Percentiles rank a stretch among this genome's conserved stretches.
phyloP scores from a whole-genome alignment of 2,329 filamentous ascomycete genomes.

The Calonectria montana region DNA sequence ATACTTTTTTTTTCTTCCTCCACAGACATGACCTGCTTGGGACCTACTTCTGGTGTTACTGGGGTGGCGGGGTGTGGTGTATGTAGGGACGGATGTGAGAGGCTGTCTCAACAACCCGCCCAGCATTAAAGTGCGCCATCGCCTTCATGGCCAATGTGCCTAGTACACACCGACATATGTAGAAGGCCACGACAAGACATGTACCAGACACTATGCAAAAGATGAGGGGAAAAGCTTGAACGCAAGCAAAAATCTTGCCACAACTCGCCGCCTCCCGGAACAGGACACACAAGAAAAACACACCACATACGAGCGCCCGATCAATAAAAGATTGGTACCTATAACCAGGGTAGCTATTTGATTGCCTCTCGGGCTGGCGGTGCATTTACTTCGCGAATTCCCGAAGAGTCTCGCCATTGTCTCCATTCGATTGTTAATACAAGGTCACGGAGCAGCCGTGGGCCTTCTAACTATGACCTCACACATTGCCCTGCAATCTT shows the following conservation, averaged over 20 bases:
- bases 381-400: slow-evolving; percentile 22
- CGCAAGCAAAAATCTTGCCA: slow-evolving; percentile 17
- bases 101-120: slow-evolving; percentile 25
- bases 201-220: slow-evolving; percentile 5
- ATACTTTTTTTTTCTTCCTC: slow-evolving; percentile 20
- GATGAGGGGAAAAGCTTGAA: slow-evolving; percentile 11
- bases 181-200: not conserved
- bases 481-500: slow-evolving; percentile 22
- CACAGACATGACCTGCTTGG: slow-evolving; percentile 12
- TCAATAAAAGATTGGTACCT: slow-evolving; percentile 16
- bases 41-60: slow-evolving; percentile 25
- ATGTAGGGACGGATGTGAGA: slow-evolving; percentile 18
- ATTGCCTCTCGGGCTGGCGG: slow-evolving; percentile 10
- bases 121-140: slow-evolving; percentile 23
- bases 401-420: slow-evolving; percentile 40
- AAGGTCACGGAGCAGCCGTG: slow-evolving; percentile 26
- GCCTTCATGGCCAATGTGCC: slow-evolving; percentile 8
- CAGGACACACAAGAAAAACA: slow-evolving; percentile 16
- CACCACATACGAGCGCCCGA: slow-evolving; percentile 18
- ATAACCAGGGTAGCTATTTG: slow-evolving; percentile 9
- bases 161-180: not conserved
- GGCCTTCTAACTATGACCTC: slow-evolving; percentile 35
- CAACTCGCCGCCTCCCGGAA: slow-evolving; percentile 14
- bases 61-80: slow-evolving; percentile 12
- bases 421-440: slow-evolving; percentile 34